Evolutionary conservation across 129 eudicot species (phyloP).

Genomic region (Cynara cardunculus): DNA sequence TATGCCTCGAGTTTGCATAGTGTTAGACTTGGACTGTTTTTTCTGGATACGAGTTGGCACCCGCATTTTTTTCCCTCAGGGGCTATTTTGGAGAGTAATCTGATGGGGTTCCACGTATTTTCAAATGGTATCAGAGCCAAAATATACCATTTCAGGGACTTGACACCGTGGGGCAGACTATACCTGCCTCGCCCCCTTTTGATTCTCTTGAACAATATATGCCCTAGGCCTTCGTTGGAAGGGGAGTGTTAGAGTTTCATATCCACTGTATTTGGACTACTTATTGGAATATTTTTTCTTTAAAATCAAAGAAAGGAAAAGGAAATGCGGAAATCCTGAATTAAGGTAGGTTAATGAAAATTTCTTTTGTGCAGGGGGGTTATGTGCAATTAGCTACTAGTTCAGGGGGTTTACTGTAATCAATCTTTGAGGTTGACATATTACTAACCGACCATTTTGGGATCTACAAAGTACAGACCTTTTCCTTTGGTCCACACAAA

Average conservation of each 20-base stretch:
- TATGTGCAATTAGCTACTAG: neutral
- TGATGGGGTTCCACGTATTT: neutral
- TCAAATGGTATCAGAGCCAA: neutral
- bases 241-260: neutral
- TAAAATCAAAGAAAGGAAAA: neutral
- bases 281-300: too few relatives aligned
- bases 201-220: neutral
- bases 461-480: neutral
- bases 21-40: neutral
- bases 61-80: neutral
- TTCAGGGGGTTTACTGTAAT: neutral
- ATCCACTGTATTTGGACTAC: too few relatives aligned
- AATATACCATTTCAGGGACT: too few relatives aligned
- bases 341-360: neutral
- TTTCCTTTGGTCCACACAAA: slow-evolving; percentile 4
- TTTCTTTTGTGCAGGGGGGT: neutral
- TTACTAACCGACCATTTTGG: slow-evolving; percentile 1
- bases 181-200: neutral
- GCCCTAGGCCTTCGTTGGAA: too few relatives aligned
- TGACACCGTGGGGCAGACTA: neutral
- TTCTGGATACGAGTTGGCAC: neutral
- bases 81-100: neutral
- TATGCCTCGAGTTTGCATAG: too few relatives aligned
- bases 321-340: neutral
- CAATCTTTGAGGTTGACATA: slow-evolving; percentile 20